A percentile compares a stretch with the other conserved stretches of the same genome.
Conservation (phyloP, 129 eudicot genomes). For the Escallonia rubra region DNA sequence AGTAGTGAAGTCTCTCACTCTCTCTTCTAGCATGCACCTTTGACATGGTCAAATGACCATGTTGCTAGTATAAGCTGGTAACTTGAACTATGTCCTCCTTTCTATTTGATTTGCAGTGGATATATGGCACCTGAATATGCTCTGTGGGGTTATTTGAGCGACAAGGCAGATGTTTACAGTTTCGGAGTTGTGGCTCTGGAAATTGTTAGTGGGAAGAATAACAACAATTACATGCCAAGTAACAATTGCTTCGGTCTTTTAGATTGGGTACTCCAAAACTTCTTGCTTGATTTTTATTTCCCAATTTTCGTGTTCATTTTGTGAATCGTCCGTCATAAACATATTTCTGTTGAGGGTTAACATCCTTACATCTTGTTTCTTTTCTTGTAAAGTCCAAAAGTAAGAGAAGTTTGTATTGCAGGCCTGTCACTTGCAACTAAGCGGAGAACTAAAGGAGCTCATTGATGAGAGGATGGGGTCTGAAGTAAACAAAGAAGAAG, state of each 20-base stretch:
- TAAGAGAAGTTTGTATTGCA: not conserved
- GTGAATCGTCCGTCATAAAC: too few species aligned
- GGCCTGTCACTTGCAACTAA: not conserved
- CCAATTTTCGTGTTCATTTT: too few species aligned
- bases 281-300: not conserved
- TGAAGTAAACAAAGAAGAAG: not conserved
- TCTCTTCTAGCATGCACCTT: not conserved
- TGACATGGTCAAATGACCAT: not conserved
- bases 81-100: not conserved
- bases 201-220: constrained; percentile 65
- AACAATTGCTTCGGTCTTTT: constrained; percentile 12
- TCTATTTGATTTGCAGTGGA: not conserved
- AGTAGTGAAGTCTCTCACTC: not conserved
- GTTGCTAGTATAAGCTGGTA: too few species aligned
- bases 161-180: not conserved
- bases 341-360: not conserved
- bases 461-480: constrained; percentile 43
- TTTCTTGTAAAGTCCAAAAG: not conserved
- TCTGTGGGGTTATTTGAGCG: not conserved
- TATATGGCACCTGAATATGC: constrained; percentile 9
- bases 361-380: not conserved
- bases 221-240: not conserved
- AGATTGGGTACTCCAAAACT: constrained; percentile 10
- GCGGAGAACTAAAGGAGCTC: constrained; percentile 30
- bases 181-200: not conserved